phyloP scores from a whole-genome alignment of 2,329 filamentous ascomycete genomes.

The Podosphaera xanthii region DNA sequence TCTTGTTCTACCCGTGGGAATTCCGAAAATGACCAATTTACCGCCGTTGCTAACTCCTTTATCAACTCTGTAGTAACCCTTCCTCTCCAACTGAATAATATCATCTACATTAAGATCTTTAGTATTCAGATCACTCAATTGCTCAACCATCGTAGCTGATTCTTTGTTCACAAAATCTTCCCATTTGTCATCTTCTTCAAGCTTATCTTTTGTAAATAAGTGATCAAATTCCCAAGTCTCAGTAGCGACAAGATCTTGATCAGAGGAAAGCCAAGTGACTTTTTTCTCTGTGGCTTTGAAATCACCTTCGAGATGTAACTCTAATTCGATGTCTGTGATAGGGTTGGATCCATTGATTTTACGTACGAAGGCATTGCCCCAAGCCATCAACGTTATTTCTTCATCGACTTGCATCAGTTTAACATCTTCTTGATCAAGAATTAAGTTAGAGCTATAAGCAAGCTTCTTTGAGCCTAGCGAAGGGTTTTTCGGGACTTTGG shows the following conservation, averaged over 20 bases:
- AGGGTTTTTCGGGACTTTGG: slow-evolving; percentile 76
- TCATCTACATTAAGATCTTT: slow-evolving; percentile 60
- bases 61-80: slow-evolving; percentile 80
- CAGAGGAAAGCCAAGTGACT: slow-evolving; percentile 71
- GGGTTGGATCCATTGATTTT: slow-evolving; percentile 34
- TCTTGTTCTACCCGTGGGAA: slow-evolving; percentile 40
- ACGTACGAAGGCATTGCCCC: slow-evolving; percentile 72
- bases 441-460: slow-evolving; percentile 47
- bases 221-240: slow-evolving; percentile 91
- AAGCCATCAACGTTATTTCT: slow-evolving; percentile 90
- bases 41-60: slow-evolving; percentile 32
- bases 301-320: slow-evolving; percentile 80
- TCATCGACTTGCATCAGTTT: slow-evolving; percentile 62
- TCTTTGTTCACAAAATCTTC: slow-evolving; percentile 58
- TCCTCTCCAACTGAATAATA: slow-evolving; percentile 85
- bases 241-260: slow-evolving; percentile 57
- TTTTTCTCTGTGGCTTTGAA: slow-evolving; percentile 94
- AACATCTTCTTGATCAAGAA: slow-evolving; percentile 73
- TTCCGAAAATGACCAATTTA: slow-evolving; percentile 42
- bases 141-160: slow-evolving; percentile 53
- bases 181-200: slow-evolving; percentile 68
- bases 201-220: slow-evolving; percentile 82
- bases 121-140: slow-evolving; percentile 62
- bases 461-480: slow-evolving; percentile 72
- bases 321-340: slow-evolving; percentile 50